Evolutionary conservation across 148 eudicot species (phyloP).

Genomic region (Rhododendron kiyosumense): DNA sequence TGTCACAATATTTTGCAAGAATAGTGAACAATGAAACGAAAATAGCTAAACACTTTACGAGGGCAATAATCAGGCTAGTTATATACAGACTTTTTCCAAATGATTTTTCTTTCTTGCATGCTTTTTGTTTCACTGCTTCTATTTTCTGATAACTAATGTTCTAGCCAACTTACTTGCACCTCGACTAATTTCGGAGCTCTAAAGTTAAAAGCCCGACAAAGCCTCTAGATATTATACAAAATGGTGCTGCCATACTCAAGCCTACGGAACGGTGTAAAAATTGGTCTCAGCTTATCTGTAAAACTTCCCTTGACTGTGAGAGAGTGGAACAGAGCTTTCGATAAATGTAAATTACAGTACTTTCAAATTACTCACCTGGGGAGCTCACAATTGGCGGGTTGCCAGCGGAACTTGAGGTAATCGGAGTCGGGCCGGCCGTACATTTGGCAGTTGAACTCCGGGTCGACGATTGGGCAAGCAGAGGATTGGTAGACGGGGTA

Average conservation of each 20-base stretch:
- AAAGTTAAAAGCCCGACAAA: too few species aligned
- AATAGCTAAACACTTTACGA: too few species aligned
- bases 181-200: too few species aligned
- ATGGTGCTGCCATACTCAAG: neutral
- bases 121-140: too few species aligned
- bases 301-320: neutral
- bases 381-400: slow-evolving; percentile 67
- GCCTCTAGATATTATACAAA: too few species aligned
- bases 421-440: slow-evolving; percentile 83
- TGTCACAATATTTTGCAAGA: too few species aligned
- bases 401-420: slow-evolving; percentile 82
- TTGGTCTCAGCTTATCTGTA: neutral
- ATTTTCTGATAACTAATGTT: too few species aligned
- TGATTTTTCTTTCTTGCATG: too few species aligned
- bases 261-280: neutral
- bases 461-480: slow-evolving; percentile 65
- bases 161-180: too few species aligned
- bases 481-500: slow-evolving; percentile 60
- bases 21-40: too few species aligned
- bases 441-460: slow-evolving; percentile 69
- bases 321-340: neutral
- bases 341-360: neutral
- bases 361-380: slow-evolving; percentile 42
- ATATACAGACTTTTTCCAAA: too few species aligned
- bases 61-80: too few species aligned